These are phyloP conservation scores for Escallonia herrerae DNA, from an alignment of 129 eudicot species.

Conservation along the genomic window DNA sequence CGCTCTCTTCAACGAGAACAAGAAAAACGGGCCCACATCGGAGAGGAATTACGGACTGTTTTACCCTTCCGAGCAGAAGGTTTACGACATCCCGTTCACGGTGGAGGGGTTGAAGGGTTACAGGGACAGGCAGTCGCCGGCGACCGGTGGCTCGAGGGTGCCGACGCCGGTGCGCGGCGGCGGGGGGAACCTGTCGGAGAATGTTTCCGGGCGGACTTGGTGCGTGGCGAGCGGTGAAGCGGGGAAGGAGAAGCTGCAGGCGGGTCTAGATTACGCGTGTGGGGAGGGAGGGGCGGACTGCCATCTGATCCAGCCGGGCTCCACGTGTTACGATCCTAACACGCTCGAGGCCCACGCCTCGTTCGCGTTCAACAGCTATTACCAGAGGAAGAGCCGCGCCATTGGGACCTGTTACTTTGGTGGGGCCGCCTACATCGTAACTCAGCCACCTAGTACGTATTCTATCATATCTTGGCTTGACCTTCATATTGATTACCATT, in stretches of 20 bases:
- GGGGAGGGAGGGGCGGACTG: constrained; percentile 97
- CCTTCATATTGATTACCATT: background rate
- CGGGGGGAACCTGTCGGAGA: constrained; percentile 13
- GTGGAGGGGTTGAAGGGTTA: constrained; percentile 43
- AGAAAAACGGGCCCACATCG: constrained; percentile 59
- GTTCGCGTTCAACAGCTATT: constrained; percentile 88
- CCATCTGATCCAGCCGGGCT: constrained; percentile 87
- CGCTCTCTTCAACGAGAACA: constrained; percentile 82
- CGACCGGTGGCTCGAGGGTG: constrained; percentile 30
- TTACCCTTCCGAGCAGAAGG: constrained; percentile 60
- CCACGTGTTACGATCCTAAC: constrained; percentile 91
- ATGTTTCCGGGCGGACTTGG: constrained; percentile 51
- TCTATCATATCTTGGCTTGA: background rate
- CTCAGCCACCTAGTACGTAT: constrained; percentile 84
- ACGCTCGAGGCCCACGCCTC: constrained; percentile 90
- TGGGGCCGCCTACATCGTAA: constrained; percentile 64
- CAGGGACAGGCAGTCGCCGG: constrained; percentile 33
- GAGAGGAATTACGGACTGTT: constrained; percentile 91
- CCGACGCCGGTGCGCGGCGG: constrained; percentile 13
- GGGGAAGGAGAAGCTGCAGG: constrained; percentile 64
- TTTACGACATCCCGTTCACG: constrained; percentile 61
- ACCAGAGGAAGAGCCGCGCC: constrained; percentile 70
- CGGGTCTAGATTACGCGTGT: constrained; percentile 84
- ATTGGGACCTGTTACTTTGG: constrained; percentile 73
- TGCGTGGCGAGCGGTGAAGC: constrained; percentile 77